A percentile compares a stretch with the other conserved stretches of the same genome.
Conservation (phyloP, 2,329 filamentous ascomycete genomes). For the Anthostomella pinea region DNA sequence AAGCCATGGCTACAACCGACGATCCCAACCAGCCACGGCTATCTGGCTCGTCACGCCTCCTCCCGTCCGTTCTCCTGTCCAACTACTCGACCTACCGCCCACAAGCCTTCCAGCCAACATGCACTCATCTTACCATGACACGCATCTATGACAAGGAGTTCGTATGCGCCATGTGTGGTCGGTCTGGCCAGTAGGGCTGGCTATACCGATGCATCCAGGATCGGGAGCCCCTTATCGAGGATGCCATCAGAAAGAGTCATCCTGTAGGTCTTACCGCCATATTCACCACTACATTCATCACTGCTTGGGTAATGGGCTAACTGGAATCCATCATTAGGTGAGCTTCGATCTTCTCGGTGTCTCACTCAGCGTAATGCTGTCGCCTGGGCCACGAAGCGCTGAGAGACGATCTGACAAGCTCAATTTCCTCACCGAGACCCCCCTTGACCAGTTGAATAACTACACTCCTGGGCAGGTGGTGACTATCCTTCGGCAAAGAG, state of each 20-base stretch:
- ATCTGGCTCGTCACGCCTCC: neutral
- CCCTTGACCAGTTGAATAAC: constrained; percentile 36
- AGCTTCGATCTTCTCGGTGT: constrained; percentile 34
- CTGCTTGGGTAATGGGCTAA: no score
- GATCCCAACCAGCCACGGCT: constrained; percentile 3
- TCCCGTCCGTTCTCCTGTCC: constrained; percentile 1
- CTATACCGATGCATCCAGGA: constrained; percentile 62
- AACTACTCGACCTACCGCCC: constrained; percentile 11
- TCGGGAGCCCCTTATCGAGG: constrained; percentile 37
- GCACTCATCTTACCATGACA: constrained; percentile 68
- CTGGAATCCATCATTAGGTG: constrained; percentile 16
- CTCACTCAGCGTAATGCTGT: constrained; percentile 32
- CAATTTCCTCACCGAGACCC: constrained; percentile 45
- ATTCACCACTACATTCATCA: no score
- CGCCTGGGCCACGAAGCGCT: constrained; percentile 37
- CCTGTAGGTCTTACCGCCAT: constrained; percentile 25
- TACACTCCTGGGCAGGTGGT: constrained; percentile 49
- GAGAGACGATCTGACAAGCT: constrained; percentile 41
- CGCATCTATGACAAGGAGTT: constrained; percentile 55
- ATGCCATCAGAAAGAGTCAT: constrained; percentile 30
- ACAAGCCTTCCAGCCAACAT: constrained; percentile 34
- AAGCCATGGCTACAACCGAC: no score
- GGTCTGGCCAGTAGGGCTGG: constrained; percentile 61
- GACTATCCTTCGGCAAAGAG: constrained; percentile 48
- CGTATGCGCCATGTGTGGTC: constrained; percentile 58